These are phyloP conservation scores for Heracleum sosnowskyi DNA, from an alignment of 129 eudicot genomes.

Conservation along the genomic window DNA sequence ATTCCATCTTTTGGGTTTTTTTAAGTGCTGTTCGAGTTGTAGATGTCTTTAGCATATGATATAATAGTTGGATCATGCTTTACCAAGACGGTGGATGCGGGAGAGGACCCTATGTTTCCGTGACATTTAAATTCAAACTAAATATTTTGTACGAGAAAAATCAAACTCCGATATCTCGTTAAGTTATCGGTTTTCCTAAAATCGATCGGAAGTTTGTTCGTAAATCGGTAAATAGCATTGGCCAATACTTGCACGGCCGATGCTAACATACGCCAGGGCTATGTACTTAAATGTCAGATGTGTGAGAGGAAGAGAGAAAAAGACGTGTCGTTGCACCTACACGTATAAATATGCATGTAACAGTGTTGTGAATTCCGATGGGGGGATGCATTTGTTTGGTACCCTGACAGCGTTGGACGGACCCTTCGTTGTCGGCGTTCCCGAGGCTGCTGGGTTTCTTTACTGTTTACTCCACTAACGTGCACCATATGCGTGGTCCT, in stretches of 20 bases:
- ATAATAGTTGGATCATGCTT: not conserved
- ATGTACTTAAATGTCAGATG: not conserved
- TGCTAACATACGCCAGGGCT: not conserved
- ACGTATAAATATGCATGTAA: not conserved
- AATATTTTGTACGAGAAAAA: too few relatives aligned
- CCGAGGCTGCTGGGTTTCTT: constrained; percentile 8
- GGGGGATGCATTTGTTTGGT: constrained; percentile 3
- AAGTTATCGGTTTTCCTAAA: too few relatives aligned
- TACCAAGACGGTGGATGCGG: not conserved
- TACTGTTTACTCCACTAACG: constrained; percentile 1
- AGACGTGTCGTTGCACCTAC: not conserved
- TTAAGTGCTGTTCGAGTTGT: not conserved
- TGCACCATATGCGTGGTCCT: constrained; percentile 3
- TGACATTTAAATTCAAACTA: too few relatives aligned
- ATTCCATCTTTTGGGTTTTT: not conserved
- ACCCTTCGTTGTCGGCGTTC: constrained; percentile 3
- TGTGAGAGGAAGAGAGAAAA: not conserved
- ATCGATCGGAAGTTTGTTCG: too few relatives aligned
- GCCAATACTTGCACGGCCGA: too few relatives aligned
- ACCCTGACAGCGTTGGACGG: constrained; percentile 1
- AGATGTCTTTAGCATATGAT: not conserved
- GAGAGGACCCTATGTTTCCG: not conserved
- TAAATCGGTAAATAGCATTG: too few relatives aligned
- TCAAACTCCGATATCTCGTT: too few relatives aligned
- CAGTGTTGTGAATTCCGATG: constrained; percentile 5